Conservation (phyloP, 768 basidiomycete species). For the Porpolomopsis calyptriformis region DNA sequence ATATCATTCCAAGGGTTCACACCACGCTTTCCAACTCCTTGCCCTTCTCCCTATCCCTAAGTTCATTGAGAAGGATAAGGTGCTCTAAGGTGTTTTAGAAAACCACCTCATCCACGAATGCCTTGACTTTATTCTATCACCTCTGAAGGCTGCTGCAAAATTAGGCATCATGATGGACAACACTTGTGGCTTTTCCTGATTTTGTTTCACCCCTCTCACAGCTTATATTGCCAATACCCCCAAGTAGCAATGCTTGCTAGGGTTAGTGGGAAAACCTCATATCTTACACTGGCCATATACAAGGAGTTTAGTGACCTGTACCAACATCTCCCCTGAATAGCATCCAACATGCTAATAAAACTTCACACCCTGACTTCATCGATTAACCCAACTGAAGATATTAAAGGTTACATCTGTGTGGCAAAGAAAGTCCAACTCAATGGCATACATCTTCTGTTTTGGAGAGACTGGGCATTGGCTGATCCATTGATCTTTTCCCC, state of each 20-base stretch:
- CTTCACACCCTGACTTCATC: constrained; percentile 9
- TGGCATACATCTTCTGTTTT: constrained; percentile 14
- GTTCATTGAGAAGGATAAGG: constrained; percentile 16
- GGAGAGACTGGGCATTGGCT: constrained; percentile 17
- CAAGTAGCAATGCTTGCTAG: constrained; percentile 21
- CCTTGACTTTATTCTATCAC: constrained; percentile 20
- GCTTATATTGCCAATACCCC: constrained; percentile 26
- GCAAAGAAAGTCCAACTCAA: constrained; percentile 6
- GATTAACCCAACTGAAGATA: constrained; percentile 15
- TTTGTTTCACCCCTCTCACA: constrained; percentile 21
- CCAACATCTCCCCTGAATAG: constrained; percentile 18
- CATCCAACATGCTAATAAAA: constrained; percentile 13
- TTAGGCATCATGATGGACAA: constrained; percentile 21
- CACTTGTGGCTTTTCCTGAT: constrained; percentile 15
- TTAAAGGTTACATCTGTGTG: constrained; percentile 7
- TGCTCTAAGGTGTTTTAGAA: constrained; percentile 19
- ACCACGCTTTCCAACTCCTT: constrained; percentile 18
- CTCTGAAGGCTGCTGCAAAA: constrained; percentile 21
- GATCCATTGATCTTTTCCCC: constrained; percentile 16
- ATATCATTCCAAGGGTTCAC: constrained; percentile 21
- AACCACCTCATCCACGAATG: constrained; percentile 19
- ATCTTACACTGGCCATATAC: constrained; percentile 21
- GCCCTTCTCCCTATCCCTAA: constrained; percentile 24
- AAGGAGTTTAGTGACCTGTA: constrained; percentile 22
- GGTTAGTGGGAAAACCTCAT: constrained; percentile 21